Evolutionary conservation across 305 asterid genomes (phyloP).

Genomic region (Solanum hybrid): DNA sequence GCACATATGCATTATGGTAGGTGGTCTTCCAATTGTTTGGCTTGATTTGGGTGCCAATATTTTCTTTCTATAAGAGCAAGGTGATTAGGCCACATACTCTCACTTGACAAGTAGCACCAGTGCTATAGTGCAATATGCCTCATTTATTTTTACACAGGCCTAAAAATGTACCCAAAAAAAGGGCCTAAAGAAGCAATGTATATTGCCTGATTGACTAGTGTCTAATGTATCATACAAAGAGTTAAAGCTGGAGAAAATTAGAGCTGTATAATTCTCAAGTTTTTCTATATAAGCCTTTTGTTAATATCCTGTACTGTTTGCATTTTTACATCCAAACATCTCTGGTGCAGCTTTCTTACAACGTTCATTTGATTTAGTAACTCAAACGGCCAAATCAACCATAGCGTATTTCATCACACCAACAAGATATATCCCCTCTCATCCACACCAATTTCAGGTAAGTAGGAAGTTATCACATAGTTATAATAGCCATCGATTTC

Average conservation of each 20-base stretch:
- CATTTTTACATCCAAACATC: not conserved
- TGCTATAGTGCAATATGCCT: not conserved
- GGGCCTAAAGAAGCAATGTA: not conserved
- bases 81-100: not conserved
- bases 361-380: not conserved
- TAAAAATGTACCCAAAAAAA: not conserved
- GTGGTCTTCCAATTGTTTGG: not conserved
- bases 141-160: not conserved
- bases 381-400: not conserved
- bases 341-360: not conserved
- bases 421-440: not conserved
- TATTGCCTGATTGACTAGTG: not conserved
- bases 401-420: not conserved
- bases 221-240: not conserved
- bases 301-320: not conserved
- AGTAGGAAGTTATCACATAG: conserved; percentile 13
- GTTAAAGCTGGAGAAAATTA: not conserved
- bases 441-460: not conserved
- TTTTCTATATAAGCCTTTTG: not conserved
- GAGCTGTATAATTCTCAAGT: not conserved
- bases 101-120: not conserved
- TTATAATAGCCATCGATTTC: conserved; percentile 46
- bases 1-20: not conserved
- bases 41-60: not conserved
- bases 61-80: not conserved